Evolutionary conservation across 2,329 filamentous ascomycete genomes (phyloP).

Genomic region (Magnaporthales sp.): DNA sequence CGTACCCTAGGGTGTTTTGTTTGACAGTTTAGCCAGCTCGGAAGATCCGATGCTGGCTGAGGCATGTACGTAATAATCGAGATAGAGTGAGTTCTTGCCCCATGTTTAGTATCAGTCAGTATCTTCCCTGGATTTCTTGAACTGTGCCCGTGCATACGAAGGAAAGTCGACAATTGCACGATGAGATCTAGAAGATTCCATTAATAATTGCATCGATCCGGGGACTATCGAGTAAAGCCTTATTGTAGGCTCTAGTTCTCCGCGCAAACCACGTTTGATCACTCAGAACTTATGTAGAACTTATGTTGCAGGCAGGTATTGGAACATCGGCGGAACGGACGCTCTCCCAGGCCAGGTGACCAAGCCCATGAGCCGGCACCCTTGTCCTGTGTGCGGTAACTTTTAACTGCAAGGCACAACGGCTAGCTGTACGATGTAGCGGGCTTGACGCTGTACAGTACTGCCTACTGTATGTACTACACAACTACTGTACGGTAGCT

Average conservation of each 20-base stretch:
- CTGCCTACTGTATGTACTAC: background rate
- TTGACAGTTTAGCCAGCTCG: background rate
- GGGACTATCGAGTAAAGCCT: background rate
- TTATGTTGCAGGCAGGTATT: background rate
- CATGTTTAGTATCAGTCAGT: background rate
- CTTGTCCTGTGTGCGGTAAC: background rate
- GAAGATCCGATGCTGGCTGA: background rate
- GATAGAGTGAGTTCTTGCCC: background rate
- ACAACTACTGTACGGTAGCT: background rate
- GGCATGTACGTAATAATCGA: background rate
- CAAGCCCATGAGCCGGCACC: background rate
- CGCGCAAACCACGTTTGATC: background rate
- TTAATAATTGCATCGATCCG: background rate
- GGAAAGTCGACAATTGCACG: background rate
- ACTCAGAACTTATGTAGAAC: background rate
- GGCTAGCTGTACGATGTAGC: no score
- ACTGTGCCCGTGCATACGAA: background rate
- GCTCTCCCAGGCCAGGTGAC: background rate
- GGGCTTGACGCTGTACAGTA: background rate
- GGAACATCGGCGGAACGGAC: background rate
- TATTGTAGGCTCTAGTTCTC: background rate
- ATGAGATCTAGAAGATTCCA: background rate
- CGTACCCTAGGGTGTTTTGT: background rate
- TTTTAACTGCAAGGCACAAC: no score
- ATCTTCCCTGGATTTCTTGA: background rate